These are phyloP conservation scores for Cylindrotheca closterium DNA, from an alignment of 108 stramenopile genomes.

Conservation along the genomic window DNA sequence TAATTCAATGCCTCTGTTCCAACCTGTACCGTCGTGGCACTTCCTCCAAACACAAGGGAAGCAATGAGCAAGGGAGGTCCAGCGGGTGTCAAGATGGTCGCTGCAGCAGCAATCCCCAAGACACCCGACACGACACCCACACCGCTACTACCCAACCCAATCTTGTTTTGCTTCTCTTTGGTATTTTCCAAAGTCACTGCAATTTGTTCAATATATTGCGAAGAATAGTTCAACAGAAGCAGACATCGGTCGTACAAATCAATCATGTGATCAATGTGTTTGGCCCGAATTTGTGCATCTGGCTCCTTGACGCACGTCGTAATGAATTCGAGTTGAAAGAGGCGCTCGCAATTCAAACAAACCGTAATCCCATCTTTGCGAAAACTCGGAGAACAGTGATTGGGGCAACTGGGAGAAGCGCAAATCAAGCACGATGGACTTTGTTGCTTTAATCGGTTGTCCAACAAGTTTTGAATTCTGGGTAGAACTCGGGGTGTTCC, in stretches of 20 bases:
- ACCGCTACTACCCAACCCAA: slow-evolving; percentile 52
- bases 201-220: slow-evolving; percentile 59
- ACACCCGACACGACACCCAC: slow-evolving; percentile 58
- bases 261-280: slow-evolving; percentile 56
- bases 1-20: slow-evolving; percentile 58
- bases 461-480: slow-evolving; percentile 41
- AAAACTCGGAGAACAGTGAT: slow-evolving; percentile 30
- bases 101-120: slow-evolving; percentile 60
- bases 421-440: slow-evolving; percentile 42
- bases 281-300: slow-evolving; percentile 18
- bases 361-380: slow-evolving; percentile 39
- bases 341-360: slow-evolving; percentile 49
- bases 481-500: slow-evolving; percentile 36
- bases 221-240: slow-evolving; percentile 51
- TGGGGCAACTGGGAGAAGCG: slow-evolving; percentile 32
- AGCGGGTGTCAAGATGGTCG: slow-evolving; percentile 59
- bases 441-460: slow-evolving; percentile 17
- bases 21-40: slow-evolving; percentile 52
- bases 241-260: slow-evolving; percentile 71
- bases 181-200: slow-evolving; percentile 41
- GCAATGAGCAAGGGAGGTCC: slow-evolving; percentile 74
- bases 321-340: slow-evolving; percentile 70
- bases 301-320: slow-evolving; percentile 46
- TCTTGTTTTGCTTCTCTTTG: slow-evolving; percentile 46
- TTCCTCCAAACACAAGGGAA: slow-evolving; percentile 63